phyloP scores from a whole-genome alignment of 78 protist species.

The Cavenderia fasciculata region DNA sequence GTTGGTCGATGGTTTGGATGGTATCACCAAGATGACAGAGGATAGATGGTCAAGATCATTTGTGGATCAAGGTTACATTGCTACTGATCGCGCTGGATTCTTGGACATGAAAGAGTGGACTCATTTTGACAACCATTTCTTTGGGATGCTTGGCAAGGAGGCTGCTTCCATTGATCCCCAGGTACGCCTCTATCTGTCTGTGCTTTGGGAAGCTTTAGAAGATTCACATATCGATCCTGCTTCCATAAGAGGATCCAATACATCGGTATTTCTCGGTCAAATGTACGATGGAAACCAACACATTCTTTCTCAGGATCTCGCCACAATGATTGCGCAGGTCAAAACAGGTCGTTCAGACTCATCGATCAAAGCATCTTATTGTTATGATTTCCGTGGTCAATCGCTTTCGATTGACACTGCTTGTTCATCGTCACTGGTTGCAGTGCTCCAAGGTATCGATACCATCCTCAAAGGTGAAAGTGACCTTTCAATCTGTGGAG shows the following conservation, averaged over 20 bases:
- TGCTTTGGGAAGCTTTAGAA: conserved; percentile 52
- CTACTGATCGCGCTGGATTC: neutral
- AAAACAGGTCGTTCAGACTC: neutral
- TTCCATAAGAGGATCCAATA: neutral
- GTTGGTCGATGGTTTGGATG: conserved; percentile 2
- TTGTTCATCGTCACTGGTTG: conserved; percentile 85
- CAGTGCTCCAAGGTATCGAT: conserved; percentile 78
- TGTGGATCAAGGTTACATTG: neutral
- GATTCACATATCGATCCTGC: conserved; percentile 14
- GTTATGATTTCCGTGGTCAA: conserved; percentile 79
- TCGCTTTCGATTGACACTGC: conserved; percentile 88
- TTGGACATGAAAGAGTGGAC: neutral
- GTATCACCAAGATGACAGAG: neutral
- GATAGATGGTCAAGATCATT: conserved; percentile 4
- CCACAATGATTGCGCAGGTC: neutral
- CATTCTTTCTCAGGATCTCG: neutral
- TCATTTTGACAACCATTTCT: conserved; percentile 17
- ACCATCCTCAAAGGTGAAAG: conserved; percentile 42
- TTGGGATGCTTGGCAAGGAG: conserved; percentile 45
- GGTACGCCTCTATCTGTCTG: conserved; percentile 79
- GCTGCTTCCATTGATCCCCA: conserved; percentile 85
- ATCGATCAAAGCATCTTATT: conserved; percentile 75
- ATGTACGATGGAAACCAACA: neutral
- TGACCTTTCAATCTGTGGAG: conserved; percentile 82
- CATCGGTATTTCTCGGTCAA: conserved; percentile 6